Evolutionary conservation across 108 stramenopile species (phyloP), one percentile per base, ranked within the genome.

Genomic region (Conticribra guillardii): DNA sequence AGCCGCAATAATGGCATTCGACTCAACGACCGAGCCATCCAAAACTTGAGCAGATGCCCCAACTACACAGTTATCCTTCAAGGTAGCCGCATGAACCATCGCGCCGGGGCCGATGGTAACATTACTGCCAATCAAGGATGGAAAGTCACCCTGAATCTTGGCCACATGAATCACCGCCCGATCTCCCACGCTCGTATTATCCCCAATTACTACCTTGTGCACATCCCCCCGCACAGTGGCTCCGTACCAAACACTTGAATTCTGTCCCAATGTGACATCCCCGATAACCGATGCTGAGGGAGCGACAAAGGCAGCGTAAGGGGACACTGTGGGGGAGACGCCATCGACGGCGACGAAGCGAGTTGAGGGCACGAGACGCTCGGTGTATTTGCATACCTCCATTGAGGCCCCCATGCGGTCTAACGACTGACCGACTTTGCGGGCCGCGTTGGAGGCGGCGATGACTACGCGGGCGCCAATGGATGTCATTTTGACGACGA

Each of bases 131-230:
- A 98, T 95, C 29, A 69, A 31, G 0, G 96, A 92, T 15, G 96
- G 87, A 54, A 76, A 74, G 66, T 97, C 94, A 9, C 96, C 96
- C 55, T 90, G 91, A 60, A 97, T 93, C 49, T 96, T 96, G 63
- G 98, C 96, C 34, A 96, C 96, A 66, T 97, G 97, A 47, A 99
- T 87, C 29, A 97, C 92, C 11, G 96, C 94, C 46, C 96, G 84
- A 60, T 96, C 96, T 26, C 94, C 96, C 17, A 99, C 83, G 68
- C 81, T 83, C 4, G 88, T 89, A 55, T 87, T 85, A 16, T 84
- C 72, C 19, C 98, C 98, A 72, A 98, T 89, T 11, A 75, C 79
- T 0, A 93, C 73, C 24, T 72, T 70, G 63, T 96, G 88, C 5
- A 93, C 95, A 74, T 96, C 95, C 15, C 90, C 95, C 49, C 95